phyloP scores from a whole-genome alignment of 305 asterid genomes.

The Fraxinus sp. region DNA sequence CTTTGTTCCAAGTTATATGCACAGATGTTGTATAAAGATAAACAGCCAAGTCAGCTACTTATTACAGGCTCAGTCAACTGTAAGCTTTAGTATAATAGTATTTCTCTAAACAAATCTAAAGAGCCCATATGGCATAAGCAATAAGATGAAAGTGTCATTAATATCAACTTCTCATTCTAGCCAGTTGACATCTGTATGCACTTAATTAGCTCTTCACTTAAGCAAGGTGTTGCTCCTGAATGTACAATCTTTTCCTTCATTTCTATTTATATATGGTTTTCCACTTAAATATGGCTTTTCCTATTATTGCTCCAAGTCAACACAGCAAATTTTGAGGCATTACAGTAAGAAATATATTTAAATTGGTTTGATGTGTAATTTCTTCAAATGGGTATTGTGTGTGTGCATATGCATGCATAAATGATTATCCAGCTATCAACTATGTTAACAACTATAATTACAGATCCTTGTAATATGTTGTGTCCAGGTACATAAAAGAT shows the following conservation, averaged over 20 bases:
- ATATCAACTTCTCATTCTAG: neutral
- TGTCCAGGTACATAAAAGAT: neutral
- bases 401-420: neutral
- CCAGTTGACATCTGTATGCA: constrained; percentile 7
- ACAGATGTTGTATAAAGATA: neutral
- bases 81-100: constrained; percentile 2
- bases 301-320: neutral
- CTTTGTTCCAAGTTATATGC: neutral
- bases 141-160: neutral
- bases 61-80: neutral
- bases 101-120: neutral
- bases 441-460: neutral
- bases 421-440: neutral
- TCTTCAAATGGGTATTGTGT: neutral
- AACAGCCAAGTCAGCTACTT: neutral
- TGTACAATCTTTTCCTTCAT: neutral
- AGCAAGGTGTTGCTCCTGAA: neutral
- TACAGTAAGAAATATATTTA: neutral
- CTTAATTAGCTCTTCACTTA: neutral
- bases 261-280: neutral
- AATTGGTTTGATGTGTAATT: neutral
- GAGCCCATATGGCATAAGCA: neutral
- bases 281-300: neutral
- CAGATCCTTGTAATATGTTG: neutral
- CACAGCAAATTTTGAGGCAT: neutral